Evolutionary conservation across 345 rosid genomes (phyloP).

Genomic region (Isatis tinctoria): DNA sequence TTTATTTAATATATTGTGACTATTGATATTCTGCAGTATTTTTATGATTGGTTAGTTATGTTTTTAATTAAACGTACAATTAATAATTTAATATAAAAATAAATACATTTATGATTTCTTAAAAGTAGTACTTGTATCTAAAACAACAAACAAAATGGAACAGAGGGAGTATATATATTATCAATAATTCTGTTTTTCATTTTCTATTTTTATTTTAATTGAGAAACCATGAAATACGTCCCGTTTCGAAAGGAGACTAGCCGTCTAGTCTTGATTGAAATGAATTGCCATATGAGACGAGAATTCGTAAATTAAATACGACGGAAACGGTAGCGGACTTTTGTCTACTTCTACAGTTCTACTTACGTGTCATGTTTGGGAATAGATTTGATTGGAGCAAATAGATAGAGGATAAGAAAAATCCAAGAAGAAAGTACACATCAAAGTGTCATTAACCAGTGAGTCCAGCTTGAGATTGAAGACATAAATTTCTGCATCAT

Average conservation of each 20-base stretch:
- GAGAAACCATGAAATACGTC: background rate
- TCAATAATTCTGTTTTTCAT: too few species aligned
- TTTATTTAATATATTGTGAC: too few species aligned
- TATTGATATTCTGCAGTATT: too few species aligned
- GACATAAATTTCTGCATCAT: slow-evolving; percentile 16
- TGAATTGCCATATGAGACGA: background rate
- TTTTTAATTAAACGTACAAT: too few species aligned
- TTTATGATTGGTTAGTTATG: too few species aligned
- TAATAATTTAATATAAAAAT: too few species aligned
- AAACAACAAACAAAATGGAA: too few species aligned
- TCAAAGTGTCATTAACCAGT: slow-evolving; percentile 19
- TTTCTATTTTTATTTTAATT: background rate
- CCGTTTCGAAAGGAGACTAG: background rate
- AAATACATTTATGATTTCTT: too few species aligned
- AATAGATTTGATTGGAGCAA: slow-evolving; percentile 7
- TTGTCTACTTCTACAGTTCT: background rate
- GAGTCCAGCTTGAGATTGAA: slow-evolving; percentile 19
- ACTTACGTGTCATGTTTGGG: background rate
- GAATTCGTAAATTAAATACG: background rate
- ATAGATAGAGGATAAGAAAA: slow-evolving; percentile 6
- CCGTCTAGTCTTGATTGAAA: background rate
- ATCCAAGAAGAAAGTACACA: slow-evolving; percentile 25
- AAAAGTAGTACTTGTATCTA: too few species aligned
- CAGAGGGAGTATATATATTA: too few species aligned
- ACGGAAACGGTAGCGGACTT: background rate